Evolutionary conservation across 179 eudicot species (phyloP).

Genomic region (Sideroxylon spinosum): DNA sequence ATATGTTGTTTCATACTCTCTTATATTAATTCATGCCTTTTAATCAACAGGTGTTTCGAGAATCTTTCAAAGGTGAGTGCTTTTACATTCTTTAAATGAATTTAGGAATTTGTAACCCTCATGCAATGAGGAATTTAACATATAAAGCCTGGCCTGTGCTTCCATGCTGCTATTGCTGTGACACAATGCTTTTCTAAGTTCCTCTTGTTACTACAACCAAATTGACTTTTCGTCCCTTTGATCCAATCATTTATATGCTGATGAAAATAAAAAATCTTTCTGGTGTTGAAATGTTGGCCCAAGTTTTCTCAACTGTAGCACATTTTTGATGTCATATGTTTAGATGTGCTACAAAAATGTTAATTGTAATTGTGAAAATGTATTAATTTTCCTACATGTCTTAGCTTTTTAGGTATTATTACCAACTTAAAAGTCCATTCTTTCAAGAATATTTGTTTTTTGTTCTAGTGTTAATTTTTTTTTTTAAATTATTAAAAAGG

Average conservation of each 20-base stretch:
- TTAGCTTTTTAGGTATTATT: neutral
- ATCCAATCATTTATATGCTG: neutral
- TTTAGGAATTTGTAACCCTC: neutral
- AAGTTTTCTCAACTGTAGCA: neutral
- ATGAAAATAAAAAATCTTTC: neutral
- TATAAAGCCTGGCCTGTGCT: neutral
- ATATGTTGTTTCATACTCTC: neutral
- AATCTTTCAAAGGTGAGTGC: conserved; percentile 61
- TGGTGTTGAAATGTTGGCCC: neutral
- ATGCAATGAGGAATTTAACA: neutral
- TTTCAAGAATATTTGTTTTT: neutral
- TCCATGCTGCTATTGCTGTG: neutral
- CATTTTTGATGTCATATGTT: neutral
- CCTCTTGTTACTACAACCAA: neutral
- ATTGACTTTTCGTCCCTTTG: neutral
- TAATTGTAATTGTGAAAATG: neutral
- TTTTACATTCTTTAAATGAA: conserved; percentile 4
- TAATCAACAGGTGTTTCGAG: conserved; percentile 45
- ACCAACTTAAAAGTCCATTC: neutral
- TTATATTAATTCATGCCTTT: conserved; percentile 19
- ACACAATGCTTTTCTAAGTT: neutral
- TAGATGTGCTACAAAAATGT: neutral
- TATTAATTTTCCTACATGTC: neutral
- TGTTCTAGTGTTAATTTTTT: no score
- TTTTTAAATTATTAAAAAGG: neutral